Percentiles rank a stretch among this genome's conserved stretches.
Evolutionary conservation across 2,329 filamentous ascomycete genomes (phyloP).

Genomic region (Verticillium zaregamsianum): DNA sequence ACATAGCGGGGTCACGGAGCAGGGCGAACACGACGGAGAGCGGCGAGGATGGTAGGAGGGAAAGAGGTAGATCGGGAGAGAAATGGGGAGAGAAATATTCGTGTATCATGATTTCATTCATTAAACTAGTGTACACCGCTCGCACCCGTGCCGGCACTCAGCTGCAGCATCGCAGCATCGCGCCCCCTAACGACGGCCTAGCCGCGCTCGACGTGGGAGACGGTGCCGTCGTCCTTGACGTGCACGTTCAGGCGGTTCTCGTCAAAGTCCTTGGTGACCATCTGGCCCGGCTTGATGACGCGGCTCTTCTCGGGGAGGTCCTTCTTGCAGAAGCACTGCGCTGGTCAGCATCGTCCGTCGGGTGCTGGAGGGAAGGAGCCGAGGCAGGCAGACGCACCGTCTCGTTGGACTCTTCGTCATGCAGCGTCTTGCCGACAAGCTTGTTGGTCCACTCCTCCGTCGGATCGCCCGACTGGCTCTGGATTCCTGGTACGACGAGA

Average conservation of each 20-base stretch:
- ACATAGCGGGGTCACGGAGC: background rate
- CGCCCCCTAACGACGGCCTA: conserved; percentile 19
- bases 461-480: conserved; percentile 38
- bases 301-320: conserved; percentile 54
- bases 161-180: no score
- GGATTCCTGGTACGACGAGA: conserved; percentile 60
- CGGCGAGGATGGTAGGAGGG: background rate
- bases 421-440: conserved; percentile 60
- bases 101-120: background rate
- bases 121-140: background rate
- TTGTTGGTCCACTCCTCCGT: conserved; percentile 58
- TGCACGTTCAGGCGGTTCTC: conserved; percentile 55
- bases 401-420: conserved; percentile 45
- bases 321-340: conserved; percentile 54
- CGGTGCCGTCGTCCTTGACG: conserved; percentile 55
- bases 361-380: background rate
- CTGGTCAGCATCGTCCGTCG: background rate
- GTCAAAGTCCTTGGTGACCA: conserved; percentile 55
- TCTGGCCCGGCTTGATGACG: conserved; percentile 51
- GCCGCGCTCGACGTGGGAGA: conserved; percentile 55
- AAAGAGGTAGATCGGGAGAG: background rate
- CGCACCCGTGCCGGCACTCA: background rate
- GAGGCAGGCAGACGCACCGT: conserved; percentile 37
- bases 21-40: background rate
- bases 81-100: no score